Evolutionary conservation across 2,329 filamentous ascomycete species (phyloP), one percentile per base, ranked within the genome.

Genomic region (Conoideocrella luteorostrata): DNA sequence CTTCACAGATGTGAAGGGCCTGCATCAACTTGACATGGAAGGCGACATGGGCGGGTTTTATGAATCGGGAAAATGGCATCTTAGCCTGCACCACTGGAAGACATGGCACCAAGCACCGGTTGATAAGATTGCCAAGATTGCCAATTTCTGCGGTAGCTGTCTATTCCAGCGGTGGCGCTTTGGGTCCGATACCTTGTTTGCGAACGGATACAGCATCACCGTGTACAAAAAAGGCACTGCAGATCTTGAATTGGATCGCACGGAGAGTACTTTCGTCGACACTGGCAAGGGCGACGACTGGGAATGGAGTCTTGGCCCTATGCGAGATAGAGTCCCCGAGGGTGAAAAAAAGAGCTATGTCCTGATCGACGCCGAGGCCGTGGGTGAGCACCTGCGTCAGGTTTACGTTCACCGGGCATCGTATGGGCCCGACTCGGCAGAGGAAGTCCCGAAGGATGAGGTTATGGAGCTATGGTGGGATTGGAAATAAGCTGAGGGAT

Each of bases 51-150:
- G 72, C 2, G 79, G 78, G 0, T 79, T 81, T 53, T 82, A 79
- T 56, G 78, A 82, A 60, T 70, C 72, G 2, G 75, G 75, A 1
- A 59, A 69, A 20, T 61, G 65, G n/a, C 72, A 75, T 0, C 60
- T 81, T 11, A 78, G 71, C 39, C 62, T 82, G 6, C 78, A 82
- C 56, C 78, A 82, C 62, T 82, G 77, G 77, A 80, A 79, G 56
- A 75, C 70, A 11, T 81, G 77, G 75, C 78, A 78, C 59, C 53
- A 66, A 7, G 66, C 64, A 21, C 71, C 71, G 1, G 52, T 53
- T 15, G 51, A 51, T 30, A 49, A 49, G 32, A 52, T 52, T 24
- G 45, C 45, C 46, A 49, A 49, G 45, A 7, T 51, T 9, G 41
- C 38, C 35, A 29, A 46, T 1, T 47, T 78, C n/a, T 82, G 78